phyloP scores from a whole-genome alignment of 805 yeast genomes.

The Huiozyma sinensis region DNA sequence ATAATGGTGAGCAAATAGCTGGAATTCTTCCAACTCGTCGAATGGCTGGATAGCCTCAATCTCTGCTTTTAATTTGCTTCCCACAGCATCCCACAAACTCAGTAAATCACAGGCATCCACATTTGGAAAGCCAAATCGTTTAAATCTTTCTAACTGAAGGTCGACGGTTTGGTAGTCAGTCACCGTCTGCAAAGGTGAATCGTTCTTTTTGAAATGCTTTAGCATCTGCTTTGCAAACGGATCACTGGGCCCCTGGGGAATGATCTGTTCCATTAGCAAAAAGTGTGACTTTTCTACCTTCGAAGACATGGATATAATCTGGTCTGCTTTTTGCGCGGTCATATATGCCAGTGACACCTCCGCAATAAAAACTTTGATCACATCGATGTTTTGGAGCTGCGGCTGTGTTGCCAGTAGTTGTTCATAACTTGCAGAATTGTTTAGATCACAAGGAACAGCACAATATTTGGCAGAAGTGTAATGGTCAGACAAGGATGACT shows the following conservation, averaged over 20 bases:
- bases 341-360: conserved; percentile 79
- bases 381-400: conserved; percentile 15
- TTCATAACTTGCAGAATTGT: conserved; percentile 33
- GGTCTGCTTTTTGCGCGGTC: conserved; percentile 56
- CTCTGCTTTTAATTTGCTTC: conserved; percentile 28
- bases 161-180: conserved; percentile 39
- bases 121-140: conserved; percentile 33
- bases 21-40: conserved; percentile 80
- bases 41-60: conserved; percentile 52
- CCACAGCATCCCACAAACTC: conserved; percentile 47
- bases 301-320: conserved; percentile 40
- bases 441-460: conserved; percentile 59
- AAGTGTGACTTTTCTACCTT: conserved; percentile 44
- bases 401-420: conserved; percentile 5
- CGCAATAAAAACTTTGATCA: conserved; percentile 54
- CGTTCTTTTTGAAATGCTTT: conserved; percentile 52
- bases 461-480: conserved; percentile 38
- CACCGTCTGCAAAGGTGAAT: conserved; percentile 63
- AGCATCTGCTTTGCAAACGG: conserved; percentile 71
- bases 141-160: conserved; percentile 43
- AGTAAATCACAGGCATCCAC: conserved; percentile 45
- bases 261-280: conserved; percentile 56
- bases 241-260: conserved; percentile 52
- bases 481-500: conserved; percentile 16
- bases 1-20: conserved; percentile 66